Base-by-base conservation (phyloP, 805 yeast genomes). In the Ogataea henricii region DNA sequence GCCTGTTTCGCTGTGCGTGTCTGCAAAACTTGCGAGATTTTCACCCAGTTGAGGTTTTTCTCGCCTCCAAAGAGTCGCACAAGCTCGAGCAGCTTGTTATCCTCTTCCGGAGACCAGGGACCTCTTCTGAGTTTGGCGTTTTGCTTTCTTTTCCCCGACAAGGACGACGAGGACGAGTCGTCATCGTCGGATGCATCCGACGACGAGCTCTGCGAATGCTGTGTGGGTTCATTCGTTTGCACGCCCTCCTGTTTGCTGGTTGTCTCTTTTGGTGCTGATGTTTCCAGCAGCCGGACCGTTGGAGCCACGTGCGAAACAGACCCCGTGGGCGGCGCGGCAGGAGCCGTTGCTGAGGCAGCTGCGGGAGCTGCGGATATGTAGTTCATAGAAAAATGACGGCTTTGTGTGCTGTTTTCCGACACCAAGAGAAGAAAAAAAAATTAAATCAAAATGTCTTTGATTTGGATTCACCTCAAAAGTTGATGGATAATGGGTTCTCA, bases 41-140 rank as follows among this genome's bases (percentile, higher is more conserved):
- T 76, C 5, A 90, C 96, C 97, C 97, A 89, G 63, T 88, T 88
- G 13, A 64, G 46, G 43, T 62, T 64, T 40, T 62, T 64, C 33
- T 87, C 77, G 8, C 96, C 89, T 4, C 95, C 95, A 63, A 79
- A 83, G 20, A 79, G 66, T 34, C 78, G 70, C 33, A 89, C 87
- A 20, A 89, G 73, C 18, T 83, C 86, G 62, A 89, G 67, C 40
- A 89, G 75, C 56, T 79, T 78, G 53, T 77, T 78, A 66, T 89
- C 97, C 59, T 89, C 97, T 21, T 83, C 84, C 1, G 90, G 85
- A 5, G 94, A 81, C 97, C 97, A 89, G 0, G 96, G 95, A 1
- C 97, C 97, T 40, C 94, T 71, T 53, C 85, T 69, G 13, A 62
- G 52, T 34, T 58, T 59, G 9, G 53, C 46, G n/a, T 39, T 42